phyloP scores from a whole-genome alignment of 2,329 filamentous ascomycete genomes.

The Apiospora rasikravindrae region DNA sequence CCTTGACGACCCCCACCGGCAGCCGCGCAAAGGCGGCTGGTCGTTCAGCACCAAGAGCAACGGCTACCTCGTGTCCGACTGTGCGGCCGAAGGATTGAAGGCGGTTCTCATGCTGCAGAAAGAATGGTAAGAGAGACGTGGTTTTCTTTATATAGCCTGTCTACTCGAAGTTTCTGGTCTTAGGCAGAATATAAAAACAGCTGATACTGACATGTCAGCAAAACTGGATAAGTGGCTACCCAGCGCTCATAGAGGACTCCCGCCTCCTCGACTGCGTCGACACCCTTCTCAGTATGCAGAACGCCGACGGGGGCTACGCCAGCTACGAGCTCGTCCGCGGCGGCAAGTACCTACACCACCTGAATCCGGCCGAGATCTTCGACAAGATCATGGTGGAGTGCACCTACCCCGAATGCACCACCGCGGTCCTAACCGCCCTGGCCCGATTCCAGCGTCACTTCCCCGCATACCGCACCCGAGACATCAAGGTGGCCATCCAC shows the following conservation, averaged over 20 bases:
- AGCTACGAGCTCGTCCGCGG: background rate
- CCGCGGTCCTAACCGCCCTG: background rate
- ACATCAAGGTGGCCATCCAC: background rate
- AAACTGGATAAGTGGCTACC: background rate
- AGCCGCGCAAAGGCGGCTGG: constrained; percentile 1
- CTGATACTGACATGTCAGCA: background rate
- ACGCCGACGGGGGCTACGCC: background rate
- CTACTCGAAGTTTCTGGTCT: too few species aligned
- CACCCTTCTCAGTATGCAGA: background rate
- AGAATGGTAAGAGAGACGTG: background rate
- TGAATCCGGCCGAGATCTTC: background rate
- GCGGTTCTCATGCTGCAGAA: background rate
- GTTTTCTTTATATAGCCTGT: too few species aligned
- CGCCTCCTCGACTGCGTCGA: background rate
- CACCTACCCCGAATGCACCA: background rate
- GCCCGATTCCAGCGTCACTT: background rate
- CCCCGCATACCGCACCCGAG: background rate
- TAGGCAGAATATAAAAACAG: too few species aligned
- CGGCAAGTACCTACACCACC: background rate
- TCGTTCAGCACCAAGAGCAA: background rate
- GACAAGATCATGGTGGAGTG: background rate
- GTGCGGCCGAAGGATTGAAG: background rate
- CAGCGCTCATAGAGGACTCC: background rate
- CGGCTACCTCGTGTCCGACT: background rate
- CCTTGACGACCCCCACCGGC: background rate